Evolutionary conservation across 2,329 filamentous ascomycete species (phyloP), one percentile per base, ranked within the genome.

Genomic region (Exophiala alcalophila): DNA sequence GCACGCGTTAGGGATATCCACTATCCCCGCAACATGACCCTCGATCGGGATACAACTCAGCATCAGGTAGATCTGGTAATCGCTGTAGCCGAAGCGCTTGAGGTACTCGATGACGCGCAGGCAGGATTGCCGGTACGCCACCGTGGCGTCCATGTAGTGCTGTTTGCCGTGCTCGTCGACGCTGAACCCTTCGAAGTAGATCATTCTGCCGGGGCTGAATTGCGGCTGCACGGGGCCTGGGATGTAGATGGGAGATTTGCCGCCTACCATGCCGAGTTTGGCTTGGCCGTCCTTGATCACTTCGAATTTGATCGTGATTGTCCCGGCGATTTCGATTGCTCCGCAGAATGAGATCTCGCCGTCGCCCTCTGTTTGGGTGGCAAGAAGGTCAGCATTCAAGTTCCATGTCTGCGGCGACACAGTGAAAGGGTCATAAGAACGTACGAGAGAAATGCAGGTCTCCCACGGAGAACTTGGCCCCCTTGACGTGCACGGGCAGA

Each of bases 321-420:
- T 72, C 4, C 89, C 89, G 0, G 89, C 87, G 86, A 96, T 96
- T 64, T 96, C 90, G 57, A 95, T 96, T 4, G 89, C 90, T 14
- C 84, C 84, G 52, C 84, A 89, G 61, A 89, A 96, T 2, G 81
- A 87, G 47, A 95, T 94, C 62, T 95, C 89, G 5, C 89, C 89
- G 59, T 95, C 89, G 6, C 89, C 89, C 65, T 94, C 73, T 76
- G 48, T 36, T 23, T 18, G 27, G n/a, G 21, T 24, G n/a, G 32
- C 19, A 21, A 32, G 8, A 19, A 15, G n/a, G 16, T 19, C 10
- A 27, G 31, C 15, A n/a, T n/a, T n/a, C n/a, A n/a, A n/a, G n/a
- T n/a, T n/a, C n/a, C n/a, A n/a, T n/a, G n/a, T n/a, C n/a, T n/a
- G n/a, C n/a, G n/a, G n/a, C n/a, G n/a, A n/a, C n/a, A n/a, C n/a